Evolutionary conservation across 169 alveolate species (phyloP), one percentile per base, ranked within the genome.

Genomic region (Cryptosporidium baileyi): DNA sequence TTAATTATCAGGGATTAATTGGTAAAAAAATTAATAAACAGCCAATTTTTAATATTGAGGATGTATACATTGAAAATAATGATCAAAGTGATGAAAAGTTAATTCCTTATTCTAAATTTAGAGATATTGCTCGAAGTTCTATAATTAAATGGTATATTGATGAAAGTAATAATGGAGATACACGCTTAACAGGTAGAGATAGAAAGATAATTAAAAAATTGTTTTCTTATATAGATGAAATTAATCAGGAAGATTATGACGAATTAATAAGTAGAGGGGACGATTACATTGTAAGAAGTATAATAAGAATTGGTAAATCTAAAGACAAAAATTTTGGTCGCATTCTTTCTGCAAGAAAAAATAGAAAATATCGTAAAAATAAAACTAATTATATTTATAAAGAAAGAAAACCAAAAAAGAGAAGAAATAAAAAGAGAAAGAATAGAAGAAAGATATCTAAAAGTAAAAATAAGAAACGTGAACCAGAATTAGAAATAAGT

Each of bases 51-150:
- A 26, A 6, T 13, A 32, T 38, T 17, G 85, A 32, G 5, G 67
- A 19, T 34, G 3, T 40, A 17, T 57, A 57, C 32, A 17, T 19
- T 17, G 63, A 57, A 19, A 30, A 24, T 5, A 4, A n/a, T 6
- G 59, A 47, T 11, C 51, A 65, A 11, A 60, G 19, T 2, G 81
- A 44, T 7, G 61, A 47, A 7, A 40, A 51, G 24, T 45, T 51
- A 13, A 28, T 49, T 32, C 15, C 81, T 11, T 65, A 45, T 47
- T 65, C 61, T 1, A 74, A 36, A 3, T 74, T 74, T 51, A 51
- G 85, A 19, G 85, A 74, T n/a, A 36, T 32, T 15, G 85, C 85
- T 15, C 49, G 85, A 22, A 51, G 24, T 54, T 67, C 85, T 8
- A 40, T 74, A 17, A 60, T 54, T 8, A 74, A 57, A 17, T 74